A percentile compares a stretch with the other conserved stretches of the same genome.
These are phyloP conservation scores for Lachnellula suecica DNA, from an alignment of 2,329 filamentous ascomycete genomes.

Conservation along the genomic window DNA sequence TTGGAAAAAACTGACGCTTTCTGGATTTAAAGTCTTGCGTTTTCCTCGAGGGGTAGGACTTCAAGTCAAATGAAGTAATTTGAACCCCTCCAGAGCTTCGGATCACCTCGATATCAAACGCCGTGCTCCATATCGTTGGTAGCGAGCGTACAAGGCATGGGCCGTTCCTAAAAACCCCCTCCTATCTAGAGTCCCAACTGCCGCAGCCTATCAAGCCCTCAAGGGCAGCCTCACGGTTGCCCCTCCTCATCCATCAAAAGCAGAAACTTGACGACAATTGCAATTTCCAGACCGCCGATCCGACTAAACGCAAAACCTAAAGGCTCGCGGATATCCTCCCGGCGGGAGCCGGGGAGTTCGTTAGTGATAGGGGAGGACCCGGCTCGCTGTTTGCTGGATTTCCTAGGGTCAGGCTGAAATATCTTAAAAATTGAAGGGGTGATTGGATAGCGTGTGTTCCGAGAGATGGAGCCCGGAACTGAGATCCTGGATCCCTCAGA, in stretches of 20 bases:
- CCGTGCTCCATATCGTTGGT: not conserved
- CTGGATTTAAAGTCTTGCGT: too few species aligned
- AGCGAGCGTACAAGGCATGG: not conserved
- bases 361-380: not conserved
- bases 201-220: conserved; percentile 9
- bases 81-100: too few species aligned
- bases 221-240: not conserved
- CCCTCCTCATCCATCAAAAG: not conserved
- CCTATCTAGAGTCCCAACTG: conserved; percentile 4
- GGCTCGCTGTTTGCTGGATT: conserved; percentile 2
- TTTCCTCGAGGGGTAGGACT: too few species aligned
- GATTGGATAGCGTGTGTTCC: not conserved
- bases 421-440: not conserved
- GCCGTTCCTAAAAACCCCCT: not conserved
- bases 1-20: too few species aligned
- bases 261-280: not conserved
- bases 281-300: not conserved
- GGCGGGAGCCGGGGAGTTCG: not conserved
- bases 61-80: too few species aligned
- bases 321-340: conserved; percentile 1
- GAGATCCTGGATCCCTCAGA: not conserved
- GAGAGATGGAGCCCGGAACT: not conserved
- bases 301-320: too few species aligned
- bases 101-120: not conserved
- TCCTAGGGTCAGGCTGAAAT: not conserved